Evolutionary conservation across 2,329 filamentous ascomycete genomes (phyloP).

Genomic region (Lomentospora prolificans): DNA sequence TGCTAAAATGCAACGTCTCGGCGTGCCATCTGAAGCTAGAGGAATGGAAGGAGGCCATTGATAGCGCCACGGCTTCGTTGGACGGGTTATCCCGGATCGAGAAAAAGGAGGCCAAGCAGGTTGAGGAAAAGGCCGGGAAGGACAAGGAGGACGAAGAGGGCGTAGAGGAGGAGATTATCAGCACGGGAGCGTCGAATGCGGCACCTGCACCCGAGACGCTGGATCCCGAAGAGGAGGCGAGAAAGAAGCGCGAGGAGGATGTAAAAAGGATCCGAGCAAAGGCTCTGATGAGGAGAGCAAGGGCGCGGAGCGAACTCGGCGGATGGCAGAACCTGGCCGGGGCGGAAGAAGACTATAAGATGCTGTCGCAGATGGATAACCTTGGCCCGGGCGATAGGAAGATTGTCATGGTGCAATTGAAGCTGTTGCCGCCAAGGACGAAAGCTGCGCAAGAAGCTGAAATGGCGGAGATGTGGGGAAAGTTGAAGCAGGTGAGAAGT

Average conservation of each 20-base stretch:
- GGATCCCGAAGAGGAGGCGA: constrained; percentile 17
- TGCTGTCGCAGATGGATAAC: constrained; percentile 46
- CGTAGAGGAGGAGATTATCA: constrained; percentile 49
- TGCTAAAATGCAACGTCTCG: constrained; percentile 79
- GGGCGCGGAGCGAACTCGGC: constrained; percentile 58
- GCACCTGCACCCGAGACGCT: constrained; percentile 11
- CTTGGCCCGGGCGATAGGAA: constrained; percentile 57
- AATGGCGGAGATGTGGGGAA: constrained; percentile 95
- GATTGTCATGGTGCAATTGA: constrained; percentile 57
- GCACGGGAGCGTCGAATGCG: constrained; percentile 40
- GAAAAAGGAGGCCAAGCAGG: constrained; percentile 18
- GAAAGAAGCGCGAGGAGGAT: constrained; percentile 36
- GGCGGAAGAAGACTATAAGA: constrained; percentile 71
- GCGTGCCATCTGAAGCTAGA: constrained; percentile 79
- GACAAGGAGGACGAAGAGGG: constrained; percentile 32
- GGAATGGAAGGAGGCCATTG: constrained; percentile 76
- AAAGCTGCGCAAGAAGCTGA: constrained; percentile 77
- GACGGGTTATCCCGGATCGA: constrained; percentile 60
- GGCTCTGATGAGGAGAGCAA: constrained; percentile 68
- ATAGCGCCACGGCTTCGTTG: constrained; percentile 61
- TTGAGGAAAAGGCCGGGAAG: constrained; percentile 34
- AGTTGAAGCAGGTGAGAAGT: constrained; percentile 71
- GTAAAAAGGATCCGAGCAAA: constrained; percentile 72
- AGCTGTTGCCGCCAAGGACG: constrained; percentile 54
- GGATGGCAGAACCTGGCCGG: constrained; percentile 74